phyloP scores from a whole-genome alignment of 2,329 filamentous ascomycete species.

The Apiospora hydei region DNA sequence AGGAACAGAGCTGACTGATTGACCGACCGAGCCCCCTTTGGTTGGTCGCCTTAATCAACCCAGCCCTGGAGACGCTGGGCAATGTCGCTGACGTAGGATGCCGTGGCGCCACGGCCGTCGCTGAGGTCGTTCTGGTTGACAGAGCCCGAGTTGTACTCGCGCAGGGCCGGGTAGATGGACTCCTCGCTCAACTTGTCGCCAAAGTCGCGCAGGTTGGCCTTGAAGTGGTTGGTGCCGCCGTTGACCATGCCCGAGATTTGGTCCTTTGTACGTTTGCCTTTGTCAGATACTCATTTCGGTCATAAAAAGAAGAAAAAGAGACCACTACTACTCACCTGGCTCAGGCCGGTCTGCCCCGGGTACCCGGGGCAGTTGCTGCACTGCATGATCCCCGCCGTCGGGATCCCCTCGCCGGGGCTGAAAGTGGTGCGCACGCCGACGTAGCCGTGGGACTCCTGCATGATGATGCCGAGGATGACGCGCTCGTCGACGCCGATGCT shows the following conservation, averaged over 20 bases:
- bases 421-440: conserved; percentile 46
- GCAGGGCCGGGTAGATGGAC: conserved; percentile 48
- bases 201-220: conserved; percentile 38
- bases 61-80: conserved; percentile 47
- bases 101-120: conserved; percentile 45
- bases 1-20: too few relatives aligned
- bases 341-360: conserved; percentile 41
- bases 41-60: conserved; percentile 37
- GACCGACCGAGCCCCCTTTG: too few relatives aligned
- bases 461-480: conserved; percentile 50
- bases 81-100: conserved; percentile 48
- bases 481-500: conserved; percentile 44
- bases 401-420: conserved; percentile 40
- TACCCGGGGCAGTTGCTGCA: conserved; percentile 45
- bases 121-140: conserved; percentile 46
- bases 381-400: conserved; percentile 50
- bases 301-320: too few relatives aligned
- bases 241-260: conserved; percentile 45
- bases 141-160: conserved; percentile 50
- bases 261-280: conserved; percentile 31
- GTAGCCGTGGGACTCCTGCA: conserved; percentile 50
- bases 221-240: conserved; percentile 40
- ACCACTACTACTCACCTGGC: conserved; percentile 36
- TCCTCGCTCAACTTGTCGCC: conserved; percentile 39
- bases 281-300: background rate